phyloP scores from a whole-genome alignment of 805 yeast species.

The Metschnikowia noctiluminum region DNA sequence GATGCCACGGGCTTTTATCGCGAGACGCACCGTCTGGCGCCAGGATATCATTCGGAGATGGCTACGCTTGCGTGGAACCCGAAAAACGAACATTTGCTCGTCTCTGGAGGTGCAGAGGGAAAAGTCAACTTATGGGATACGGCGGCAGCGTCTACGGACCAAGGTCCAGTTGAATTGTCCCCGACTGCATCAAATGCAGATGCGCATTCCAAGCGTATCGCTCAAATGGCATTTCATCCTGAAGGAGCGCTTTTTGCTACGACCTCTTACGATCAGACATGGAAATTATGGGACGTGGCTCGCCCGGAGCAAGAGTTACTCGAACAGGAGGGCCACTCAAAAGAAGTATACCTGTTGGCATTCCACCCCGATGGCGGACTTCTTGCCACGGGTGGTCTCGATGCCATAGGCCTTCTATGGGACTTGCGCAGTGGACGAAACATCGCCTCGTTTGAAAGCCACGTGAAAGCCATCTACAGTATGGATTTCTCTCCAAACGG shows the following conservation, averaged over 20 bases:
- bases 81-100: constrained; percentile 15
- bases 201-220: constrained; percentile 51
- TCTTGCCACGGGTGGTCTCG: constrained; percentile 73
- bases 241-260: constrained; percentile 52
- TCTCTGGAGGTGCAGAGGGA: constrained; percentile 41
- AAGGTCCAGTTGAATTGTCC: constrained; percentile 4
- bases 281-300: constrained; percentile 81
- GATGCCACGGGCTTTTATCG: constrained; percentile 3
- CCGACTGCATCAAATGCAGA: constrained; percentile 19
- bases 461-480: constrained; percentile 66
- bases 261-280: constrained; percentile 80
- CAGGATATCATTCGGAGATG: constrained; percentile 58
- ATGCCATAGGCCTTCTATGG: constrained; percentile 74
- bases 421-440: constrained; percentile 78
- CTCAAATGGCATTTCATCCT: constrained; percentile 66
- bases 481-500: constrained; percentile 79
- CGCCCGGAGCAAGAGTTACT: constrained; percentile 42
- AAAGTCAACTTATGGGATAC: constrained; percentile 29
- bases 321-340: constrained; percentile 83
- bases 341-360: constrained; percentile 59
- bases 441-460: constrained; percentile 59
- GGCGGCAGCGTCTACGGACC: background rate
- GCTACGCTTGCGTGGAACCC: constrained; percentile 66
- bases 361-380: constrained; percentile 79
- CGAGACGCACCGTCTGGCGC: constrained; percentile 21